Evolutionary conservation across 2,329 filamentous ascomycete species (phyloP).

Genomic region (Domatiomyces globalis): DNA sequence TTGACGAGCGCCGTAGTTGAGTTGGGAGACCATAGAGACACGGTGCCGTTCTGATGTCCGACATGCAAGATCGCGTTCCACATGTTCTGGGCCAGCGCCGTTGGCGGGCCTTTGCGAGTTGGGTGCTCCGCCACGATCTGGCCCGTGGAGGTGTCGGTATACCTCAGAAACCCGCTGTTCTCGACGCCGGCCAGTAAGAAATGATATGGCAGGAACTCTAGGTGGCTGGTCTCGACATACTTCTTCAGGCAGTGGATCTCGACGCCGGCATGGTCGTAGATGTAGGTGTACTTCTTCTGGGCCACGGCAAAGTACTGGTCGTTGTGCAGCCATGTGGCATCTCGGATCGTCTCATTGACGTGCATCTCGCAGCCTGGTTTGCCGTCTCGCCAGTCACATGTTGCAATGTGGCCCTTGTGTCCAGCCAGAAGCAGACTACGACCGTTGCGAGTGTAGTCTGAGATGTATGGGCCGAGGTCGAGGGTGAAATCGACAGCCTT

Average conservation of each 20-base stretch:
- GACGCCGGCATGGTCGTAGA: constrained; percentile 82
- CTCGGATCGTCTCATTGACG: constrained; percentile 75
- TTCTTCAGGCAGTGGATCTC: constrained; percentile 85
- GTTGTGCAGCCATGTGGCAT: constrained; percentile 86
- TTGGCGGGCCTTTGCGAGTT: constrained; percentile 71
- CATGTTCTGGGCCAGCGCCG: constrained; percentile 73
- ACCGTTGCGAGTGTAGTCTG: constrained; percentile 83
- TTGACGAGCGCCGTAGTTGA: constrained; percentile 76
- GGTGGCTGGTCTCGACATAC: constrained; percentile 78
- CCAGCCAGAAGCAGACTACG: constrained; percentile 73
- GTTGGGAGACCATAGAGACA: constrained; percentile 93
- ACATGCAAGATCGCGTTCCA: constrained; percentile 85
- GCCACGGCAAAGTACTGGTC: constrained; percentile 87
- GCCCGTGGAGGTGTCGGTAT: constrained; percentile 89
- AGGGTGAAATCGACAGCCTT: constrained; percentile 86
- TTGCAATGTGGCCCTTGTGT: constrained; percentile 85
- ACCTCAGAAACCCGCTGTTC: constrained; percentile 72
- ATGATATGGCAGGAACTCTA: constrained; percentile 94
- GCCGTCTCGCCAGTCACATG: constrained; percentile 89
- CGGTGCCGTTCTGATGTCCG: constrained; percentile 87
- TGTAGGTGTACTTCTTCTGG: constrained; percentile 93
- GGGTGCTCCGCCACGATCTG: constrained; percentile 73
- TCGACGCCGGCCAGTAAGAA: constrained; percentile 67
- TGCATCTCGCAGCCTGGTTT: constrained; percentile 86
- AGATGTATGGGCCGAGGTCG: constrained; percentile 69